Evolutionary conservation across 169 alveolate genomes (phyloP).

Genomic region (Perkinsus chesapeaki): DNA sequence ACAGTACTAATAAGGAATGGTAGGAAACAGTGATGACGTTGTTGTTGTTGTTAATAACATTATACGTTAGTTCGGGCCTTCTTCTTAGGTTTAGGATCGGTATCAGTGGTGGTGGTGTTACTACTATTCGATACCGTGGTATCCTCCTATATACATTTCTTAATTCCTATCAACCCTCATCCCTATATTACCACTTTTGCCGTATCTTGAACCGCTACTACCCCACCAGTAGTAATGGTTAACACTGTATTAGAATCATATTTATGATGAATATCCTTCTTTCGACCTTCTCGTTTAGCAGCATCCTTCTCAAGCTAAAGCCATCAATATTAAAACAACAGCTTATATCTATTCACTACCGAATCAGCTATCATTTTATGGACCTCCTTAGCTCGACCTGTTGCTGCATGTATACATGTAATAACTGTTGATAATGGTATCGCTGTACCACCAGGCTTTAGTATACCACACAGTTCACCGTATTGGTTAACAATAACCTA

Average conservation of each 20-base stretch:
- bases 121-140: background rate
- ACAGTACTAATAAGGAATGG: too few relatives aligned
- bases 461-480: background rate
- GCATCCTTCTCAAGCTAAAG: background rate
- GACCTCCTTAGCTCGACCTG: background rate
- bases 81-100: background rate
- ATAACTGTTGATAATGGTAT: background rate
- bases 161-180: background rate
- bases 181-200: background rate
- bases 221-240: background rate
- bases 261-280: background rate
- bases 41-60: background rate
- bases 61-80: background rate
- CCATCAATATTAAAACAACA: background rate
- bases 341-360: background rate
- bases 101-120: background rate
- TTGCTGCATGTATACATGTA: background rate
- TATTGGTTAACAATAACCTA: background rate
- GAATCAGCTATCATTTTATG: background rate
- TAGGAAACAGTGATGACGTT: background rate
- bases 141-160: background rate
- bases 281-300: background rate
- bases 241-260: background rate
- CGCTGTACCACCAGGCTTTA: background rate
- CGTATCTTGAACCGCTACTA: too few relatives aligned